Base-by-base conservation (phyloP, 1,139 yeast species). In the Zygoascus sp. region DNA sequence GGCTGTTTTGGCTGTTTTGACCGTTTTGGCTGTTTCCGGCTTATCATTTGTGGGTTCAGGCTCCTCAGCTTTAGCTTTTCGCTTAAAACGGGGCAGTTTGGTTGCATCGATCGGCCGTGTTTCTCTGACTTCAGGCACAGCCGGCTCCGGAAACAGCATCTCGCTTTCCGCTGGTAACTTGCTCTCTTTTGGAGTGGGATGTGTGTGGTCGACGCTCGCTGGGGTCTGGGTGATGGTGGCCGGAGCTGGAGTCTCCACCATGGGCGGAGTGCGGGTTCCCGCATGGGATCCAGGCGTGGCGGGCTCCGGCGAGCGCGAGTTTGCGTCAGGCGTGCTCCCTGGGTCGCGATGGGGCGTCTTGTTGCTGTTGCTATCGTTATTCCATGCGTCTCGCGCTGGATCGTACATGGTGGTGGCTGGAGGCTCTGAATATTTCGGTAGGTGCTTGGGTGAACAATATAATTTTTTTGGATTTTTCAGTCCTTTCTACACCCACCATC, bases 341-440 rank as follows among this genome's bases (percentile, higher is more conserved):
- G 34, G 35, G 19, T 48, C 51, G 17, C 50, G 34, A 9, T 16
- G 7, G 34, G 17, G 8, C 17, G 8, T 30, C 8, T 30, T 20
- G 27, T 21, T 7, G 25, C 15, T 11, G 42, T 19, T 21, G 51
- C 50, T 50, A 10, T 49, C 45, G n/a, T 46, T 50, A 20, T 53
- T 55, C 64, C 65, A 62, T 15, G 61, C 51, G 46, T 62, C 66
- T 48, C 66, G 46, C 1, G 65, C 66, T 10, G 66, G 66, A 44
- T 63, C 66, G 52, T 63, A 63, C 66, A 62, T 63, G n/a, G n/a
- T n/a, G n/a, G n/a, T n/a, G n/a, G n/a, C n/a, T n/a, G n/a, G n/a
- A n/a, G n/a, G n/a, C n/a, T n/a, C n/a, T n/a, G n/a, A n/a, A n/a
- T n/a, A n/a, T n/a, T n/a, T n/a, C n/a, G n/a, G n/a, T n/a, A n/a